phyloP scores from a whole-genome alignment of 257 asterid genomes.

The Apocynum venetum region DNA sequence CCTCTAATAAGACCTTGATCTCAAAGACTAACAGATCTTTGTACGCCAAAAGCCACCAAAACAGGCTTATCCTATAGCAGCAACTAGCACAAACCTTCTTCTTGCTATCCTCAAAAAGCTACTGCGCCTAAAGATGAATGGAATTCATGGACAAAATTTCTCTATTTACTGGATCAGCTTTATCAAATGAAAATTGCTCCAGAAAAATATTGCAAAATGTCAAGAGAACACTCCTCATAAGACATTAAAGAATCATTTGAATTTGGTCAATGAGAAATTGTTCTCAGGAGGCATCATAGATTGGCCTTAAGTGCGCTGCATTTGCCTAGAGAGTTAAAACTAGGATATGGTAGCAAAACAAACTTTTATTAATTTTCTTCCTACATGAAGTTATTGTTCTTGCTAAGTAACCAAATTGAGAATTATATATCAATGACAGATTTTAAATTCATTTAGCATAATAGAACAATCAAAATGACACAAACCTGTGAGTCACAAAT shows the following conservation, averaged over 20 bases:
- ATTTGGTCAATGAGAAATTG: neutral
- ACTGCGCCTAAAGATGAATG: neutral
- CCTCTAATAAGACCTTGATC: neutral
- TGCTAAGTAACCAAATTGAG: neutral
- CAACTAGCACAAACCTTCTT: neutral
- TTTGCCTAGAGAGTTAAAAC: neutral
- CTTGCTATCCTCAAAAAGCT: neutral
- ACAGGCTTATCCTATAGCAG: neutral
- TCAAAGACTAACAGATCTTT: neutral
- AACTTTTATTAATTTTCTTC: neutral
- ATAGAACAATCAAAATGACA: slow-evolving; percentile 9
- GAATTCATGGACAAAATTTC: neutral
- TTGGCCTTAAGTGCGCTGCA: neutral
- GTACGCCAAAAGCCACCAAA: neutral
- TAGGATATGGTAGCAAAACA: neutral
- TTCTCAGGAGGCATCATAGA: neutral
- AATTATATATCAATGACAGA: neutral
- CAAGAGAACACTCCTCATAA: neutral
- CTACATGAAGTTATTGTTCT: neutral
- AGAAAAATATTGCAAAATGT: neutral
- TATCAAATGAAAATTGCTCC: neutral
- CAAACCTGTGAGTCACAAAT: slow-evolving; percentile 90
- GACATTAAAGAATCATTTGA: too few species aligned
- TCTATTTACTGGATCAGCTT: too few species aligned
- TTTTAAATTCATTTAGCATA: neutral